Evolutionary conservation across 176 grass and related monocot genomes (phyloP).

Genomic region (Oryza meridionalis): DNA sequence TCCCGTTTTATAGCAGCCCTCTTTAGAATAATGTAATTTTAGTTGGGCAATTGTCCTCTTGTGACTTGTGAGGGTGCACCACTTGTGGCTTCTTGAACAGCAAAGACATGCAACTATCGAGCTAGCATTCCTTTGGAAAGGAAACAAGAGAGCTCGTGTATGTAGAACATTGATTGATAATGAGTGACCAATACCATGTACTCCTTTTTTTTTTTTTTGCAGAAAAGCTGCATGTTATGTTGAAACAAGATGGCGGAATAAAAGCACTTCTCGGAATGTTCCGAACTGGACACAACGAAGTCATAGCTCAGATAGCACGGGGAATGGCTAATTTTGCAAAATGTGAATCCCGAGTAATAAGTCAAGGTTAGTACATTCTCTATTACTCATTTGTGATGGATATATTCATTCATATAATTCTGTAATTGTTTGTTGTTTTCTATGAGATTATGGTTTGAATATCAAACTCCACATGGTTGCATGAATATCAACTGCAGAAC

Average conservation of each 20-base stretch:
- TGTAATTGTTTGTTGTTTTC: background rate
- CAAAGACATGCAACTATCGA: background rate
- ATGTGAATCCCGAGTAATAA: constrained; percentile 91
- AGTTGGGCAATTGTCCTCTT: background rate
- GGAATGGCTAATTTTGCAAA: constrained; percentile 98
- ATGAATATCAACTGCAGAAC: background rate
- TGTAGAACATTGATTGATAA: background rate
- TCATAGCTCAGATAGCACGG: constrained; percentile 91
- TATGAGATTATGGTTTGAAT: background rate
- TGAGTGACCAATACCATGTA: background rate
- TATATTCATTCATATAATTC: background rate
- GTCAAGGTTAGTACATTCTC: constrained; percentile 61
- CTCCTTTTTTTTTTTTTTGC: background rate
- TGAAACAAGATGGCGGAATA: constrained; percentile 92
- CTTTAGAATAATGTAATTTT: background rate
- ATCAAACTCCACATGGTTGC: background rate
- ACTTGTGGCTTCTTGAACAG: no score
- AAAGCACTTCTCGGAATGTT: constrained; percentile 83
- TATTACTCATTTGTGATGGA: background rate
- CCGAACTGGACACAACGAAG: constrained; percentile 65
- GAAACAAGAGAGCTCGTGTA: background rate
- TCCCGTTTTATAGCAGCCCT: no score
- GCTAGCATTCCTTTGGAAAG: background rate
- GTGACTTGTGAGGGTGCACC: background rate
- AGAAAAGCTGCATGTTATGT: constrained; percentile 77